Conservation (phyloP, 495 filamentous ascomycete species). For the Neurospora terricola region DNA sequence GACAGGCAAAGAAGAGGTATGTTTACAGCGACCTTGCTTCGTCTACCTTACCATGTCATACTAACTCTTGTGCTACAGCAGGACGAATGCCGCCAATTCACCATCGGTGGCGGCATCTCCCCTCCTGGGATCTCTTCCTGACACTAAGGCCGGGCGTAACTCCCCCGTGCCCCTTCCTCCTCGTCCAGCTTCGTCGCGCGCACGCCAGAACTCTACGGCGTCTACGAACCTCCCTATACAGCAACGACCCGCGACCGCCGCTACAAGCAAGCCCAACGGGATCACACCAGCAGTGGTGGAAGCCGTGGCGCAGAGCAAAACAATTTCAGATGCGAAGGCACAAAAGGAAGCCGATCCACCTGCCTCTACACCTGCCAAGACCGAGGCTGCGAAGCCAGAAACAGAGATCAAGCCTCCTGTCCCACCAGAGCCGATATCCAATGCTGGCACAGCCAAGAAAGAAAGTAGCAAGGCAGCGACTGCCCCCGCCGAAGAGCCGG, state of each 20-base stretch:
- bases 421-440: conserved; percentile 10
- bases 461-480: conserved; percentile 16
- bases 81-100: conserved; percentile 41
- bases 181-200: conserved; percentile 55
- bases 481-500: neutral
- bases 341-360: conserved; percentile 22
- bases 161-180: conserved; percentile 34
- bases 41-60: neutral
- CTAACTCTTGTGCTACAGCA: conserved; percentile 6
- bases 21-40: conserved; percentile 8
- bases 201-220: conserved; percentile 56
- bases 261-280: conserved; percentile 39
- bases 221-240: conserved; percentile 41
- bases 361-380: conserved; percentile 5
- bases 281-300: conserved; percentile 18
- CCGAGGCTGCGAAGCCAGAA: conserved; percentile 11
- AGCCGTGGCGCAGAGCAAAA: conserved; percentile 13
- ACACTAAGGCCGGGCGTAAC: conserved; percentile 24
- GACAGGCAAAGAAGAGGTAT: conserved; percentile 62
- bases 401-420: conserved; percentile 9
- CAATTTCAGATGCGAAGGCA: conserved; percentile 21
- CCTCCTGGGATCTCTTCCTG: conserved; percentile 52
- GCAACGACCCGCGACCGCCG: conserved; percentile 50
- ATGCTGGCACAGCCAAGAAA: conserved; percentile 16
- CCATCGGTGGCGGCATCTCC: conserved; percentile 67